Conservation (phyloP, 768 basidiomycete genomes). For the Termitomyces sp. region DNA sequence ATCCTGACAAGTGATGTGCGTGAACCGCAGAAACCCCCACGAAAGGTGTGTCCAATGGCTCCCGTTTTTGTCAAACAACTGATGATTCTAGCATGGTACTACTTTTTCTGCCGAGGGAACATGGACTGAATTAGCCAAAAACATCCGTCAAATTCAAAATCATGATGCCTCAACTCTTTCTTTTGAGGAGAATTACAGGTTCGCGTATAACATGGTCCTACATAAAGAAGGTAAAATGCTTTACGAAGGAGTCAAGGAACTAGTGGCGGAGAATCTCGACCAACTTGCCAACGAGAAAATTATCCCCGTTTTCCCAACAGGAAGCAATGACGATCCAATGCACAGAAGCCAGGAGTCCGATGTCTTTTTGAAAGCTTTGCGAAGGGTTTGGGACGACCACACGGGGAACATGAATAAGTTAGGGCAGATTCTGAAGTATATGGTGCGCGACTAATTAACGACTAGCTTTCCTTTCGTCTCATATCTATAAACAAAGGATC, state of each 20-base stretch:
- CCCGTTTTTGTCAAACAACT: not conserved
- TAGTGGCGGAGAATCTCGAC: constrained; percentile 83
- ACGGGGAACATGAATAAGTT: constrained; percentile 83
- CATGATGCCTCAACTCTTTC: constrained; percentile 88
- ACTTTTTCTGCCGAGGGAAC: constrained; percentile 79
- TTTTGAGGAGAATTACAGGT: constrained; percentile 43
- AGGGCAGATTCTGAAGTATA: constrained; percentile 89
- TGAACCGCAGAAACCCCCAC: constrained; percentile 39
- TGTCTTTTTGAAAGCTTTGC: constrained; percentile 75
- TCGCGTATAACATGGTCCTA: constrained; percentile 21
- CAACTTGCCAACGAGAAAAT: constrained; percentile 72
- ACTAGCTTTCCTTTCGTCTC: not conserved
- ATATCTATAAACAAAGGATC: constrained; percentile 61
- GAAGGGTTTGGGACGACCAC: constrained; percentile 93
- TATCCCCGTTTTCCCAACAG: constrained; percentile 78
- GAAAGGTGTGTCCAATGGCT: constrained; percentile 29
- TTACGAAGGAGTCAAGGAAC: constrained; percentile 78
- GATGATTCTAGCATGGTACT: constrained; percentile 57
- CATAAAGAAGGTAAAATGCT: constrained; percentile 46
- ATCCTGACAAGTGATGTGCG: not conserved
- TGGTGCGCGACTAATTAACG: constrained; percentile 54
- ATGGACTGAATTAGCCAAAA: constrained; percentile 75
- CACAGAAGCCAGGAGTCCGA: constrained; percentile 85
- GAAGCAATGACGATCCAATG: constrained; percentile 61
- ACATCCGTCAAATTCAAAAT: constrained; percentile 92